Conservation (phyloP, 1,139 yeast genomes). For the Debaryomyces singareniensis region DNA sequence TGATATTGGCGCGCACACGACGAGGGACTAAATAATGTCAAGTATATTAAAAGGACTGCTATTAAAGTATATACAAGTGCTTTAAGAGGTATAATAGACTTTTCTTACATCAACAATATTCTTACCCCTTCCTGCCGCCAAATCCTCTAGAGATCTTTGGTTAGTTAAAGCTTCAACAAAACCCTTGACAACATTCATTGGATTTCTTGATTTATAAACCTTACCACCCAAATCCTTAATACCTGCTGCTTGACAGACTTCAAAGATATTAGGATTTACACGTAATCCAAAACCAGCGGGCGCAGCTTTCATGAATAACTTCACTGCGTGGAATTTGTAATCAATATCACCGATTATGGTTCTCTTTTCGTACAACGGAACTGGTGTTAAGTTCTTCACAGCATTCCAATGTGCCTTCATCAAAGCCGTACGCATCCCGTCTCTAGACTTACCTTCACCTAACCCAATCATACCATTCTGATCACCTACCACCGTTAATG, state of each 20-base stretch:
- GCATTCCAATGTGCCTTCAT: constrained; percentile 93
- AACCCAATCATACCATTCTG: constrained; percentile 89
- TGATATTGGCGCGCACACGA: no score
- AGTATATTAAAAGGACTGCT: no score
- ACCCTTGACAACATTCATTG: constrained; percentile 91
- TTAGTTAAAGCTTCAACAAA: constrained; percentile 78
- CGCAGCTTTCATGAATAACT: constrained; percentile 74
- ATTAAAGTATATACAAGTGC: not conserved
- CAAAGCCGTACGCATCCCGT: constrained; percentile 70
- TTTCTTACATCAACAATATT: constrained; percentile 89
- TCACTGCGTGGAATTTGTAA: constrained; percentile 82
- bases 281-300: constrained; percentile 94
- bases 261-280: constrained; percentile 86
- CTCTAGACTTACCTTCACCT: constrained; percentile 91
- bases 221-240: constrained; percentile 90
- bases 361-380: constrained; percentile 86
- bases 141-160: constrained; percentile 78
- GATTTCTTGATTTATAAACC: constrained; percentile 86
- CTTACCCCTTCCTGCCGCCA: constrained; percentile 92
- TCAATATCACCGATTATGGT: constrained; percentile 84
- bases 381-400: constrained; percentile 71
- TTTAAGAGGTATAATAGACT: constrained; percentile 63
- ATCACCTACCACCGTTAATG: constrained; percentile 89
- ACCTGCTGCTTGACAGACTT: constrained; percentile 92
- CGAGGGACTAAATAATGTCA: no score